These are phyloP conservation scores for Volvox reticuliferus DNA, from an alignment of 139 green algal genomes.

Conservation along the genomic window DNA sequence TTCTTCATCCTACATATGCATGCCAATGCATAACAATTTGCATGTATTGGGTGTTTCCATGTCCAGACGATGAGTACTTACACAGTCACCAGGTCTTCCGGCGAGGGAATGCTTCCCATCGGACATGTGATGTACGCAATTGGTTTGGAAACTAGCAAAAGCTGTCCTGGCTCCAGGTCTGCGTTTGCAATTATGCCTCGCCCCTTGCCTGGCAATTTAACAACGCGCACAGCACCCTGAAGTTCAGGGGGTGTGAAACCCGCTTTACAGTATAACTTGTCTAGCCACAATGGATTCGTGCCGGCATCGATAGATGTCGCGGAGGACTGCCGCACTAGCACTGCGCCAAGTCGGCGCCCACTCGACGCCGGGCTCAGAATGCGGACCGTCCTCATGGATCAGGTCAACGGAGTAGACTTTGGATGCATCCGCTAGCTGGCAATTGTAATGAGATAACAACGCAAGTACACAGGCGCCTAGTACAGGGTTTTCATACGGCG, in stretches of 20 bases:
- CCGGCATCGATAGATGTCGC: background rate
- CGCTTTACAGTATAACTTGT: background rate
- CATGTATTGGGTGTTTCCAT: background rate
- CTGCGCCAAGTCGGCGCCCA: no score
- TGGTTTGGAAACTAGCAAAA: slow-evolving; percentile 4
- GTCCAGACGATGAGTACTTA: background rate
- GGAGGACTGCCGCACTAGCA: no score
- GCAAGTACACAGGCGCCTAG: no score
- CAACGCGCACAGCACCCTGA: background rate
- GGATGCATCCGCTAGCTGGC: no score
- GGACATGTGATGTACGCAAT: background rate
- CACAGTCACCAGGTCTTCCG: background rate
- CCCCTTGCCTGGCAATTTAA: background rate
- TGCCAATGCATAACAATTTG: background rate
- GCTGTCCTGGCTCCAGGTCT: background rate
- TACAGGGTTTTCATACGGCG: no score
- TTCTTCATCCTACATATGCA: background rate
- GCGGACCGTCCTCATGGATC: no score
- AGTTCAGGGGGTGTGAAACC: background rate
- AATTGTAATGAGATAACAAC: no score
- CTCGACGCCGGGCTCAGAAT: no score
- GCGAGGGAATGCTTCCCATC: background rate
- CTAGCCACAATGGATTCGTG: background rate
- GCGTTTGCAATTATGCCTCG: background rate
- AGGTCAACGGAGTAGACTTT: no score